Percentiles rank a stretch among this genome's conserved stretches.
These are phyloP conservation scores for Bimuria novae-zelandiae DNA, from an alignment of 2,329 filamentous ascomycete genomes.

Conservation along the genomic window DNA sequence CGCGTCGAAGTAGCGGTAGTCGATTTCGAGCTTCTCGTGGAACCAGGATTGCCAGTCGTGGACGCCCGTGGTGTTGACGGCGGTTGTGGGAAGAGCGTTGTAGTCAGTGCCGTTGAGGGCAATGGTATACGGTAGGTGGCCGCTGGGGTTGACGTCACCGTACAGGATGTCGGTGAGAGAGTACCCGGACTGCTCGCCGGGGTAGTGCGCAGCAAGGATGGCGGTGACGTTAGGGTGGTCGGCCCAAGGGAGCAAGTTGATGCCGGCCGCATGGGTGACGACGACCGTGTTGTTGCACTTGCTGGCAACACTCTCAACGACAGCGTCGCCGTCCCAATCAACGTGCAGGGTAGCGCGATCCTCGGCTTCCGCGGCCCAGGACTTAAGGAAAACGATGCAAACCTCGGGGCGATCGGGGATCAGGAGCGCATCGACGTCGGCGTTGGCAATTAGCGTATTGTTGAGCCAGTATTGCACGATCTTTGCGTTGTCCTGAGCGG, in stretches of 20 bases:
- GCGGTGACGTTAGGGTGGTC: conserved; percentile 50
- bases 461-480: conserved; percentile 54
- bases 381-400: conserved; percentile 65
- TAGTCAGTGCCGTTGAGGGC: conserved; percentile 75
- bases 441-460: conserved; percentile 46
- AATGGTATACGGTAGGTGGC: conserved; percentile 85
- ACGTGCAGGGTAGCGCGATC: conserved; percentile 48
- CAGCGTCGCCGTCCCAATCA: conserved; percentile 48
- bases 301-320: conserved; percentile 53
- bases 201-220: conserved; percentile 49
- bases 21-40: conserved; percentile 70
- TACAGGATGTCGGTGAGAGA: conserved; percentile 61
- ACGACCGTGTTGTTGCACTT: conserved; percentile 59
- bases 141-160: conserved; percentile 75
- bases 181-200: conserved; percentile 49
- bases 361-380: conserved; percentile 52
- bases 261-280: conserved; percentile 51
- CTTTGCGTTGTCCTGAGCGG: conserved; percentile 27
- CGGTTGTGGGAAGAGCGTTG: conserved; percentile 46
- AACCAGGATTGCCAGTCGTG: conserved; percentile 58
- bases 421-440: conserved; percentile 17
- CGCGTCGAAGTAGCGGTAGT: conserved; percentile 76
- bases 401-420: conserved; percentile 49
- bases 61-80: conserved; percentile 46
- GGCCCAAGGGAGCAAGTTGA: conserved; percentile 49